Conservation (phyloP, 1,139 yeast genomes). For the Saccharomycopsis hybrid region DNA sequence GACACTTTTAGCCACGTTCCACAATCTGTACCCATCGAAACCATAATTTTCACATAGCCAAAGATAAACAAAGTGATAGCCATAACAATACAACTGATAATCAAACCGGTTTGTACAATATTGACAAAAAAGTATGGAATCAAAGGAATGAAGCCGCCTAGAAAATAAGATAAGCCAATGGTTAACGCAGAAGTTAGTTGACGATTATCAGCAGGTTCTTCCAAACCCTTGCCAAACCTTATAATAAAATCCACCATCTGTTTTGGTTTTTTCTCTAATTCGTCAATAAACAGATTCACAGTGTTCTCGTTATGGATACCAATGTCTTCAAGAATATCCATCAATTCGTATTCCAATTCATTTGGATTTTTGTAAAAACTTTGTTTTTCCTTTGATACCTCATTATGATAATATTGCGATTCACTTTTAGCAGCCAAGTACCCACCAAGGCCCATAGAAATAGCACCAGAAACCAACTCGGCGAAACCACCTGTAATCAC, state of each 20-base stretch:
- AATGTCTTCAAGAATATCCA: conserved; percentile 63
- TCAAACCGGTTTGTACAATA: conserved; percentile 69
- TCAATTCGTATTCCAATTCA: conserved; percentile 57
- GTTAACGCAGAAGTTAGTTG: conserved; percentile 69
- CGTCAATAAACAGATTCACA: conserved; percentile 57
- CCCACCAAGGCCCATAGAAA: conserved; percentile 84
- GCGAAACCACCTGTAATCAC: conserved; percentile 87
- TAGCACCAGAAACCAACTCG: conserved; percentile 75
- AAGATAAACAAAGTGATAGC: conserved; percentile 76
- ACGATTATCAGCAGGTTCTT: conserved; percentile 79
- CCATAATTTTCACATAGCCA: conserved; percentile 78
- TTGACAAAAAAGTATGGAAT: conserved; percentile 71
- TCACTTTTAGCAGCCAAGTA: conserved; percentile 78
- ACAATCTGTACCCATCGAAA: conserved; percentile 78
- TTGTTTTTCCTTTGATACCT: conserved; percentile 65
- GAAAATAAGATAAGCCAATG: conserved; percentile 66
- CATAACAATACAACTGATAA: conserved; percentile 77
- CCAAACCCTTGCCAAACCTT: conserved; percentile 71
- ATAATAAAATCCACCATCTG: conserved; percentile 68
- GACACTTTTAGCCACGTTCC: conserved; percentile 51
- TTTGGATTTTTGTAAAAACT: conserved; percentile 53
- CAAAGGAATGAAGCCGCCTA: conserved; percentile 75
- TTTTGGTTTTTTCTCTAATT: conserved; percentile 63
- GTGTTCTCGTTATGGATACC: conserved; percentile 43
- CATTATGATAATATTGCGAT: conserved; percentile 60